A percentile compares a stretch with the other conserved stretches of the same genome.
phyloP scores from a whole-genome alignment of 2,329 filamentous ascomycete species.

The Penicillium polonicum region DNA sequence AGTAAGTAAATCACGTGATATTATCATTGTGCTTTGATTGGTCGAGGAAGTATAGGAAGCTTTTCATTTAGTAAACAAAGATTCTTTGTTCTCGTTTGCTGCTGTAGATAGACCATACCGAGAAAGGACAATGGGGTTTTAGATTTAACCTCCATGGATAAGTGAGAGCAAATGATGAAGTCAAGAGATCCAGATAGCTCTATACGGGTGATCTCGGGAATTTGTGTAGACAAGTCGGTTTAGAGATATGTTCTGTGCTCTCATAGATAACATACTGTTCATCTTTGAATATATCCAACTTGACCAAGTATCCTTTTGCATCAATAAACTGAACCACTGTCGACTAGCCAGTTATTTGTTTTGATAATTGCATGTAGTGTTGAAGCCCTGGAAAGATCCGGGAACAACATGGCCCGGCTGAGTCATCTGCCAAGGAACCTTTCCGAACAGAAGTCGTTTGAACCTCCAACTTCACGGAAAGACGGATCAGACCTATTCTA shows the following conservation, averaged over 20 bases:
- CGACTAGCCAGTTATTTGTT: neutral
- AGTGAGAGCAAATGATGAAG: neutral
- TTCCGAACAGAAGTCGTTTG: conserved; percentile 31
- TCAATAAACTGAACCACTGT: neutral
- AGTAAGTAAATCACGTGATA: conserved; percentile 16
- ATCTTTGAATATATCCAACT: neutral
- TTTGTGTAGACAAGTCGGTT: too few relatives aligned
- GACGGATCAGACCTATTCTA: conserved; percentile 27
- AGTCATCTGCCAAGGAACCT: conserved; percentile 26
- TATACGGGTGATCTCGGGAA: neutral
- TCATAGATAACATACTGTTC: neutral
- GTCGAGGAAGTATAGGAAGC: conserved; percentile 3
- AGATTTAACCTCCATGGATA: neutral
- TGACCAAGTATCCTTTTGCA: neutral
- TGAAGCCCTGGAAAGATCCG: conserved; percentile 1
- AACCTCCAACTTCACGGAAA: conserved; percentile 28
- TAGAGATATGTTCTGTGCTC: neutral
- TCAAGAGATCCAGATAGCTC: neutral
- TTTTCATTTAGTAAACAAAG: neutral
- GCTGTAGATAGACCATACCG: neutral
- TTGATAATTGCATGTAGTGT: neutral
- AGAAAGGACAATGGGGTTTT: neutral
- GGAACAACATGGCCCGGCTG: conserved; percentile 8
- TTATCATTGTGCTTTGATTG: neutral
- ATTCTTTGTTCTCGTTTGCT: neutral